These are phyloP conservation scores for Hericium coralloides DNA, from an alignment of 768 basidiomycete genomes.

Conservation along the genomic window DNA sequence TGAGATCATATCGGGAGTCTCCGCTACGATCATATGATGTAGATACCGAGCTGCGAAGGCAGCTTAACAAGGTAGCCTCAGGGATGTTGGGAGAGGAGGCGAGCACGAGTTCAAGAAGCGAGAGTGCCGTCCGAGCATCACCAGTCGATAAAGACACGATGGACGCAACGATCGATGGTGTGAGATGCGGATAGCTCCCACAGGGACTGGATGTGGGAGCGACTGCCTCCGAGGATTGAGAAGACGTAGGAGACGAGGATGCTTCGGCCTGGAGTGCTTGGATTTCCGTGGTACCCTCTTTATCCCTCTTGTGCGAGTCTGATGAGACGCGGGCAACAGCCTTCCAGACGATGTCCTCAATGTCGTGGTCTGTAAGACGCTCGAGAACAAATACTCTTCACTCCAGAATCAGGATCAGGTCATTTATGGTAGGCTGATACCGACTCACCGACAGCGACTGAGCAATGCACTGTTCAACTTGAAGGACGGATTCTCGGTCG, in stretches of 20 bases:
- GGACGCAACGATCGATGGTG: constrained; percentile 35
- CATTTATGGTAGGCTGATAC: not conserved
- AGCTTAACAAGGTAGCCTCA: constrained; percentile 43
- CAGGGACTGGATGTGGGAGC: constrained; percentile 11
- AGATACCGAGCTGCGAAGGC: constrained; percentile 54
- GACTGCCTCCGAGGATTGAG: not conserved
- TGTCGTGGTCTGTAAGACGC: constrained; percentile 54
- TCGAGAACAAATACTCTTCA: constrained; percentile 66
- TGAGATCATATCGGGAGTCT: constrained; percentile 74
- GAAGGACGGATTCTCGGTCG: constrained; percentile 88
- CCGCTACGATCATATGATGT: constrained; percentile 69
- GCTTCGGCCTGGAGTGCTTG: not conserved
- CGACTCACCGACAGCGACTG: constrained; percentile 62
- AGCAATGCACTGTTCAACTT: constrained; percentile 65
- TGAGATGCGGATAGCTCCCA: constrained; percentile 28
- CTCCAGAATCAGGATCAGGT: not conserved
- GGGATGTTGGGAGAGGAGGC: constrained; percentile 29
- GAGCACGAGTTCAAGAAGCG: constrained; percentile 64
- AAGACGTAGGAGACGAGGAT: not conserved
- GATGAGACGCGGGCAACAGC: constrained; percentile 28
- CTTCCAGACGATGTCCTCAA: constrained; percentile 46
- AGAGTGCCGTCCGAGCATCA: constrained; percentile 72
- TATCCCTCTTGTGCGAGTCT: not conserved
- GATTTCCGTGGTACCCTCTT: too few relatives aligned
- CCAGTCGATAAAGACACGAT: constrained; percentile 51